These are phyloP conservation scores for Mycena olivaceomarginata DNA, from an alignment of 768 basidiomycete genomes.

Conservation along the genomic window DNA sequence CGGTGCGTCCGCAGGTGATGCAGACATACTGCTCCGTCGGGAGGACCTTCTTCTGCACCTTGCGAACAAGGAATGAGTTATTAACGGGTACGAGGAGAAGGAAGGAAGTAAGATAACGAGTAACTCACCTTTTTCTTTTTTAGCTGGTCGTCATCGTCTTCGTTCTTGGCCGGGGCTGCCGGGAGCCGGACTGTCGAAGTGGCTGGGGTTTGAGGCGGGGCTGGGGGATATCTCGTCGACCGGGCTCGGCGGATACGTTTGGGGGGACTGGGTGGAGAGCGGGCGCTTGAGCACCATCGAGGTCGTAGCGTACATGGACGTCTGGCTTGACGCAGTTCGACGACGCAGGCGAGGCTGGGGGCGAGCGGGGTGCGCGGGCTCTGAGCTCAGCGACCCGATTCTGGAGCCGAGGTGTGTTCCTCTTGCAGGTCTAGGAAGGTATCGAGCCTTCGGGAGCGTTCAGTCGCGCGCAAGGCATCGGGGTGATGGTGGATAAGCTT, in stretches of 20 bases:
- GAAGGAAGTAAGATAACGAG: slow-evolving; percentile 2
- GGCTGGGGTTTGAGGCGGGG: not conserved
- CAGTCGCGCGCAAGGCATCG: slow-evolving; percentile 46
- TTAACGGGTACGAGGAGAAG: slow-evolving; percentile 6
- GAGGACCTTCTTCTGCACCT: slow-evolving; percentile 65
- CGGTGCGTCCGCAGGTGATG: slow-evolving; percentile 94
- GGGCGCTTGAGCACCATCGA: slow-evolving; percentile 29
- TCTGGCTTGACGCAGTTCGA: slow-evolving; percentile 46
- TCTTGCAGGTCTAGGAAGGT: slow-evolving; percentile 89
- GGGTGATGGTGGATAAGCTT: slow-evolving; percentile 70
- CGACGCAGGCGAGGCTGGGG: slow-evolving; percentile 47
- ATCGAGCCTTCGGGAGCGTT: slow-evolving; percentile 70
- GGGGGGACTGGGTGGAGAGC: not conserved
- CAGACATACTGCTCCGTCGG: slow-evolving; percentile 87
- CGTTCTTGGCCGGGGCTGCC: slow-evolving; percentile 6
- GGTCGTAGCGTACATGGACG: slow-evolving; percentile 57
- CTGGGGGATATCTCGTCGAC: slow-evolving; percentile 34
- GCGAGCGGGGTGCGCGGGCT: slow-evolving; percentile 51
- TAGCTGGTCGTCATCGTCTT: slow-evolving; percentile 33
- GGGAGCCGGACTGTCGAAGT: slow-evolving; percentile 25
- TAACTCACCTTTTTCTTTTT: slow-evolving; percentile 42
- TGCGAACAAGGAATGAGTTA: slow-evolving; percentile 48
- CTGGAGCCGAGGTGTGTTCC: slow-evolving; percentile 90
- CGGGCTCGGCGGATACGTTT: slow-evolving; percentile 42
- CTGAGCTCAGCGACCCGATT: slow-evolving; percentile 71